phyloP scores from a whole-genome alignment of 164 flowering plant genomes.

The grape (Vitis vinifera) region DNA sequence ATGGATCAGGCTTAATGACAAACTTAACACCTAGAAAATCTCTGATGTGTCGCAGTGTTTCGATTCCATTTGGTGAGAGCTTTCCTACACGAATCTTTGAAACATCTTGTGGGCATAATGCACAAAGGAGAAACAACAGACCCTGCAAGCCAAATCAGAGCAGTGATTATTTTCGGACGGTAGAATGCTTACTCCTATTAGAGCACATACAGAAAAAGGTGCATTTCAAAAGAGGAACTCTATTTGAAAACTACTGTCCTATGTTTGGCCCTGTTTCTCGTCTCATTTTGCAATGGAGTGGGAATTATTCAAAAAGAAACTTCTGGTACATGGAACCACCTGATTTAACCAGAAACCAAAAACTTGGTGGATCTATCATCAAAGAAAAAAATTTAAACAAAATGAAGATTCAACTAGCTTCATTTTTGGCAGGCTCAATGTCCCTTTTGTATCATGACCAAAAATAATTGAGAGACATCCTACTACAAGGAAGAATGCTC shows the following conservation, averaged over 20 bases:
- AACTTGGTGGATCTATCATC: too few relatives aligned
- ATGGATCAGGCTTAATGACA: slow-evolving; percentile 70
- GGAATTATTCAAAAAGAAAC: too few relatives aligned
- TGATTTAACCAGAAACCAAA: too few relatives aligned
- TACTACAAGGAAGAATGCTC: too few relatives aligned
- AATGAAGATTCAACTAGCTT: too few relatives aligned
- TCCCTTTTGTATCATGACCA: too few relatives aligned
- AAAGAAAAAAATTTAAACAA: too few relatives aligned
- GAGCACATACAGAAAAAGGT: not conserved
- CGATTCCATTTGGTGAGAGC: slow-evolving; percentile 81
- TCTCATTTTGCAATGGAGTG: too few relatives aligned
- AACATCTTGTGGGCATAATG: slow-evolving; percentile 79
- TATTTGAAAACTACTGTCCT: not conserved
- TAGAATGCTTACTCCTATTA: not conserved
- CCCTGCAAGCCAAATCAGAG: slow-evolving; percentile 45
- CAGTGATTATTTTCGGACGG: not conserved
- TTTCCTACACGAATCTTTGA: slow-evolving; percentile 88
- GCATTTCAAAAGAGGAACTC: not conserved
- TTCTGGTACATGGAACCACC: too few relatives aligned
- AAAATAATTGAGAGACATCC: too few relatives aligned
- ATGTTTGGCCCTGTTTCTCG: not conserved
- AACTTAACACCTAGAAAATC: slow-evolving; percentile 82
- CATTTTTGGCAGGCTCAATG: too few relatives aligned
- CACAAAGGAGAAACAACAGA: slow-evolving; percentile 82
- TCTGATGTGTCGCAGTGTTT: slow-evolving; percentile 70